Conservation (phyloP, 352 stramenopile species). For the Pythium brassicae region DNA sequence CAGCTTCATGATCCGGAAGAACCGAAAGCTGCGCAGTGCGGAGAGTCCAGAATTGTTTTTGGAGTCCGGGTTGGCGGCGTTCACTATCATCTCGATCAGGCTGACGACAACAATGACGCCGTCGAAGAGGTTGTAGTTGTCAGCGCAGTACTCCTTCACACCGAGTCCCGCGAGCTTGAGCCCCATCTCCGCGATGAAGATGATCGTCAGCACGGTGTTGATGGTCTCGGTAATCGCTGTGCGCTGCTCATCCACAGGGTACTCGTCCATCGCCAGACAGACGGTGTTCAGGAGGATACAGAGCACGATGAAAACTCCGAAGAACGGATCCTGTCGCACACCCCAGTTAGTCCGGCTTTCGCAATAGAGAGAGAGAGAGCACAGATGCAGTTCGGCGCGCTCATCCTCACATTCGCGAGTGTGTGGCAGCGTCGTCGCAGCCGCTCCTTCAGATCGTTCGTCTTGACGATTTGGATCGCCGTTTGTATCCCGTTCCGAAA, state of each 20-base stretch:
- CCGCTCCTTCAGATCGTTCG: slow-evolving; percentile 11
- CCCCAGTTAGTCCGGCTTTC: not conserved
- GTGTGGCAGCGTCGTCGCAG: slow-evolving; percentile 16
- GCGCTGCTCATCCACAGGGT: slow-evolving; percentile 17
- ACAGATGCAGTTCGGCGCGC: not conserved
- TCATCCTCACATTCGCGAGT: slow-evolving; percentile 17
- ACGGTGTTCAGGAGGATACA: slow-evolving; percentile 68
- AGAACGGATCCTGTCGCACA: slow-evolving; percentile 21
- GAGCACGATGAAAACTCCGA: slow-evolving; percentile 29
- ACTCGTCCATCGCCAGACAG: slow-evolving; percentile 51
- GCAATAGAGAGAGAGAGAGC: not conserved
- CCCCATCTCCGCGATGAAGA: slow-evolving; percentile 41
- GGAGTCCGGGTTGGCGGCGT: slow-evolving; percentile 16
- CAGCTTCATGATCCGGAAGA: slow-evolving; percentile 89
- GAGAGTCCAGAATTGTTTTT: slow-evolving; percentile 51
- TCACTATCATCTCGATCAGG: slow-evolving; percentile 37
- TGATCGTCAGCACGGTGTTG: slow-evolving; percentile 36
- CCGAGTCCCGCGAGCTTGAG: slow-evolving; percentile 70
- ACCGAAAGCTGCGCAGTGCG: slow-evolving; percentile 71
- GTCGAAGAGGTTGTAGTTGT: slow-evolving; percentile 62
- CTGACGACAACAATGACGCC: slow-evolving; percentile 48
- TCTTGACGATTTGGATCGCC: slow-evolving; percentile 17
- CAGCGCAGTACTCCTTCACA: slow-evolving; percentile 26
- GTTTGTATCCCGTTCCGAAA: slow-evolving; percentile 14
- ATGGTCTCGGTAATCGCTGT: slow-evolving; percentile 22